Conservation (phyloP, 2,329 filamentous ascomycete genomes). For the Orbilia javanica region DNA sequence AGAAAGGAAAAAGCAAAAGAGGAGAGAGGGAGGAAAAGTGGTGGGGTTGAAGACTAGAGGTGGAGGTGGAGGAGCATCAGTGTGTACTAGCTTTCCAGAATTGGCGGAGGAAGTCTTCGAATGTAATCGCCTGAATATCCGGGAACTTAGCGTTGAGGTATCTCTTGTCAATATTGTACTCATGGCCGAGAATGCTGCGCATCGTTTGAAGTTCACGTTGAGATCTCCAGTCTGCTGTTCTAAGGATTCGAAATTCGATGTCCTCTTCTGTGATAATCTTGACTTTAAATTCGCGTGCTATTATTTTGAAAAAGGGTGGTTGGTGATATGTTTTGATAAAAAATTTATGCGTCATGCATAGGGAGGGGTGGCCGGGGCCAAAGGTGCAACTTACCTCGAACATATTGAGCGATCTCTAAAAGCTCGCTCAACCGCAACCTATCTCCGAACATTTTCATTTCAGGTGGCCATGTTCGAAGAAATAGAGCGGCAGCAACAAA, state of each 20-base stretch:
- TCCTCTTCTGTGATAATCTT: slow-evolving; percentile 40
- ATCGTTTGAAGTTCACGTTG: slow-evolving; percentile 49
- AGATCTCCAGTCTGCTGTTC: slow-evolving; percentile 36
- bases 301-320: slow-evolving; percentile 29
- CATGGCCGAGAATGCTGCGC: slow-evolving; percentile 46
- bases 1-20: slow-evolving; percentile 1
- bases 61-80: neutral
- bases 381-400: slow-evolving; percentile 59
- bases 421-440: slow-evolving; percentile 59
- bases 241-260: slow-evolving; percentile 36
- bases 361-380: slow-evolving; percentile 22
- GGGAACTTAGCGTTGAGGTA: slow-evolving; percentile 53
- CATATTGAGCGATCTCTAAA: slow-evolving; percentile 57
- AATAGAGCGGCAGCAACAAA: slow-evolving; percentile 60
- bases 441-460: slow-evolving; percentile 61
- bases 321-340: slow-evolving; percentile 38
- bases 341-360: slow-evolving; percentile 45
- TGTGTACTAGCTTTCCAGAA: slow-evolving; percentile 31
- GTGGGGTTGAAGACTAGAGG: neutral
- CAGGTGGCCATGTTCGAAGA: slow-evolving; percentile 59
- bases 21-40: slow-evolving; percentile 11
- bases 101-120: slow-evolving; percentile 37
- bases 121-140: slow-evolving; percentile 24
- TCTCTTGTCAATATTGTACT: slow-evolving; percentile 46
- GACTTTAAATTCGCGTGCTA: slow-evolving; percentile 47